Evolutionary conservation across 805 yeast species (phyloP), one percentile per base, ranked within the genome.

Genomic region (Kuraishia floccosa): DNA sequence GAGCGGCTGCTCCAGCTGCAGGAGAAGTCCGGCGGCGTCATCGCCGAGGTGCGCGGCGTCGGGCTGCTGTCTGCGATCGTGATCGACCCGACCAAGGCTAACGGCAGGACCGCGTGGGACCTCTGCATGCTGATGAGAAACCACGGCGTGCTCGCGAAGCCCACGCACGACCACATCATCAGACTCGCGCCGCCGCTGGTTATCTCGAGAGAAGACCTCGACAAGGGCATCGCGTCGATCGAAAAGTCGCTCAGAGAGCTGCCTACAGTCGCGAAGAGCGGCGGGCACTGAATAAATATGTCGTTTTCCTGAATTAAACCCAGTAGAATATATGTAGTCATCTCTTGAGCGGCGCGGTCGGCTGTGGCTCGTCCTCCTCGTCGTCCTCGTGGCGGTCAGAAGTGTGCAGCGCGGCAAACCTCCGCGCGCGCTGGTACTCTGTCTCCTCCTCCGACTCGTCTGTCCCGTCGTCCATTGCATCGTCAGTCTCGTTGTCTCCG

Each of bases 111-210:
- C 18, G 96, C 97, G 3, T 89, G 97, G 97, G 96, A 89, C 52
- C 65, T 89, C 42, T 89, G 97, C 61, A 54, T 89, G 45, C 59
- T 83, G 45, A 79, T 89, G 91, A 85, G 82, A 58, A 75, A 82
- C 33, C 63, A 73, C 38, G 97, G 97, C 36, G 80, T 89, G 11
- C 65, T 87, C 48, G 96, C 97, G 39, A 89, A 87, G 61, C 97
- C 96, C 41, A 87, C 97, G 2, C 97, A 89, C 54, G 94, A 86
- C 46, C 80, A 86, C 56, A 87, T 89, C 47, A 87, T 89, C 51
- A 79, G 97, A 65, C 66, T 89, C 53, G 96, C 97, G 8, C 97
- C 97, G 35, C 96, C 97, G 16, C 65, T 89, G 54, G 93, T 86
- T 25, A 89, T 89, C 41, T 71, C 87, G 20, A 78, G 86, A 51